Evolutionary conservation across 2,329 filamentous ascomycete species (phyloP).

Genomic region (Spiromastix sp.): DNA sequence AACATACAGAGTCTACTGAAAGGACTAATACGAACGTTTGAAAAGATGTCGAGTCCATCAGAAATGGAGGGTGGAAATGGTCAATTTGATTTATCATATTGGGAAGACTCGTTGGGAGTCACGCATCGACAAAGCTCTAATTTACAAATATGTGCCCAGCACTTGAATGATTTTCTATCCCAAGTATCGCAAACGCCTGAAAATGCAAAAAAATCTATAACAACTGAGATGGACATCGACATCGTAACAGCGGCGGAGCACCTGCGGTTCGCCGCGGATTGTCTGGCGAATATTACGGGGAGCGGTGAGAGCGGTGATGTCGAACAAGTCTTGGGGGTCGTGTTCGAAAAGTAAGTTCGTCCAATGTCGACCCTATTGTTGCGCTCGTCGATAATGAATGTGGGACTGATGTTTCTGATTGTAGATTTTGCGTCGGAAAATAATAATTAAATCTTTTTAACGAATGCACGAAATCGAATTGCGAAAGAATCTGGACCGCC

Average conservation of each 20-base stretch:
- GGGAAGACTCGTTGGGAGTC: slow-evolving; percentile 78
- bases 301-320: slow-evolving; percentile 78
- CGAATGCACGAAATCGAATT: neutral
- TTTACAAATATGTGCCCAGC: slow-evolving; percentile 58
- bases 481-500: no score
- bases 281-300: slow-evolving; percentile 79
- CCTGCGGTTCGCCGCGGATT: slow-evolving; percentile 67
- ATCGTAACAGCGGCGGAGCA: slow-evolving; percentile 86
- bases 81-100: slow-evolving; percentile 51
- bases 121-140: slow-evolving; percentile 82
- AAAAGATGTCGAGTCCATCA: slow-evolving; percentile 30
- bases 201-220: slow-evolving; percentile 15
- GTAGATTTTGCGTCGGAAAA: slow-evolving; percentile 49
- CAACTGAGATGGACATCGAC: slow-evolving; percentile 44
- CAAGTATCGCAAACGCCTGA: slow-evolving; percentile 35
- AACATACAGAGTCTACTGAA: slow-evolving; percentile 59
- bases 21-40: slow-evolving; percentile 58
- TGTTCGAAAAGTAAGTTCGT: slow-evolving; percentile 81
- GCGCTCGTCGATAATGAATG: slow-evolving; percentile 6
- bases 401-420: slow-evolving; percentile 9
- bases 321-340: slow-evolving; percentile 89
- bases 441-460: slow-evolving; percentile 17
- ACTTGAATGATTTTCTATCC: slow-evolving; percentile 63
- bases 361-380: slow-evolving; percentile 1
- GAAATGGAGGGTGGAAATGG: slow-evolving; percentile 24